Percentiles rank a stretch among this genome's conserved stretches.
These are phyloP conservation scores for Hypoxylon crocopeplum DNA, from an alignment of 495 filamentous ascomycete genomes.

Conservation along the genomic window DNA sequence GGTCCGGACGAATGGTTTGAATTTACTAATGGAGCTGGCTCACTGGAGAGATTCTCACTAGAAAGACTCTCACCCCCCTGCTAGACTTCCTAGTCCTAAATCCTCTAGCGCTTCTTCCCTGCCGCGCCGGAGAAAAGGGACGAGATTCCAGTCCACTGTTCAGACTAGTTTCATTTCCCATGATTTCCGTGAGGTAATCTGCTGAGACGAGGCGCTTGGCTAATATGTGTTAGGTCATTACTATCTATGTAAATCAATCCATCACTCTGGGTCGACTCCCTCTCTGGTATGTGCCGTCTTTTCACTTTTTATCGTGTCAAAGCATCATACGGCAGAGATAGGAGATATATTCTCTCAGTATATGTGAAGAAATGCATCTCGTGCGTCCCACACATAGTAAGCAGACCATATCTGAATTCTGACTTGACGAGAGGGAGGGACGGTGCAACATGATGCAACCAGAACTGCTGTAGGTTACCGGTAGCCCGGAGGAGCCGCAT, in stretches of 20 bases:
- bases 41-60: background rate
- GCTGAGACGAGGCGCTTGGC: too few relatives aligned
- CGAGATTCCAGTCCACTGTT: slow-evolving; percentile 17
- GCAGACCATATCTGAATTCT: slow-evolving; percentile 11
- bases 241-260: too few relatives aligned
- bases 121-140: slow-evolving; percentile 36
- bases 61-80: slow-evolving; percentile 4
- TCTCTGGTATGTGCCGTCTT: too few relatives aligned
- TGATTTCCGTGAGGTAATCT: slow-evolving; percentile 27
- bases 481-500: slow-evolving; percentile 24
- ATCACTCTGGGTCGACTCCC: too few relatives aligned
- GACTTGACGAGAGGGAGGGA: slow-evolving; percentile 16
- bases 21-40: slow-evolving; percentile 7
- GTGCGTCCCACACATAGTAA: slow-evolving; percentile 9
- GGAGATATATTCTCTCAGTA: slow-evolving; percentile 1
- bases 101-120: slow-evolving; percentile 10
- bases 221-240: too few relatives aligned
- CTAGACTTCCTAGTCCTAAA: slow-evolving; percentile 7
- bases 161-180: background rate
- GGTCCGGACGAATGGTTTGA: slow-evolving; percentile 31
- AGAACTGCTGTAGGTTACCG: background rate
- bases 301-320: background rate
- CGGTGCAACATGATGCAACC: slow-evolving; percentile 7
- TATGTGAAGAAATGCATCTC: background rate
- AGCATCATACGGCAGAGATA: slow-evolving; percentile 1